Conservation (phyloP, 139 green algal genomes). For the Chlorella sp. region DNA sequence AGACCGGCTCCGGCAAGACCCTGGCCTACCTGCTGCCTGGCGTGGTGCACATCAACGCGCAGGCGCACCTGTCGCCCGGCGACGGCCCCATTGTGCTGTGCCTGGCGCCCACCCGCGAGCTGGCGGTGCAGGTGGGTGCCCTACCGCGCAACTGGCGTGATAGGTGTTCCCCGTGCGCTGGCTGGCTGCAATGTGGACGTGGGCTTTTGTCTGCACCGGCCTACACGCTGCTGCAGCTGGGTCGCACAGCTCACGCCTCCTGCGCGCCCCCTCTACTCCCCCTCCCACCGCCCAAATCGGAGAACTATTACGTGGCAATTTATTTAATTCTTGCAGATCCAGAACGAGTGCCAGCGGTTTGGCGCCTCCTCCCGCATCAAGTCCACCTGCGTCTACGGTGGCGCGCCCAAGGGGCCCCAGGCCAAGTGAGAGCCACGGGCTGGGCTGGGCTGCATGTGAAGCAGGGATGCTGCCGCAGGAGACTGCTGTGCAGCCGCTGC, state of each 20-base stretch:
- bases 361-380: constrained; percentile 85
- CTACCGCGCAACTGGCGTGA: neutral
- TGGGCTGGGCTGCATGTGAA: constrained; percentile 54
- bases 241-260: neutral
- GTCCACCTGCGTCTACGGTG: constrained; percentile 93
- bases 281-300: too few relatives aligned
- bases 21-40: constrained; percentile 89
- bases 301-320: too few relatives aligned
- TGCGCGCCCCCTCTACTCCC: neutral
- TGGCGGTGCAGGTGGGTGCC: constrained; percentile 79
- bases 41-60: constrained; percentile 94
- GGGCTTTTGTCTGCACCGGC: too few relatives aligned
- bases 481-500: too few relatives aligned
- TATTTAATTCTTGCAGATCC: constrained; percentile 69
- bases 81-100: constrained; percentile 95
- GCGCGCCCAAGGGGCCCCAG: constrained; percentile 82
- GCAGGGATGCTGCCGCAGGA: too few relatives aligned
- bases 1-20: constrained; percentile 93
- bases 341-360: constrained; percentile 94
- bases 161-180: neutral
- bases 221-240: too few relatives aligned
- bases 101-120: constrained; percentile 92
- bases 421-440: neutral
- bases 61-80: constrained; percentile 66
- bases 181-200: too few relatives aligned